A percentile compares a stretch with the other conserved stretches of the same genome.
These are phyloP conservation scores for Ensete ventricosum DNA, from an alignment of 176 grass and related monocot species.

Conservation along the genomic window DNA sequence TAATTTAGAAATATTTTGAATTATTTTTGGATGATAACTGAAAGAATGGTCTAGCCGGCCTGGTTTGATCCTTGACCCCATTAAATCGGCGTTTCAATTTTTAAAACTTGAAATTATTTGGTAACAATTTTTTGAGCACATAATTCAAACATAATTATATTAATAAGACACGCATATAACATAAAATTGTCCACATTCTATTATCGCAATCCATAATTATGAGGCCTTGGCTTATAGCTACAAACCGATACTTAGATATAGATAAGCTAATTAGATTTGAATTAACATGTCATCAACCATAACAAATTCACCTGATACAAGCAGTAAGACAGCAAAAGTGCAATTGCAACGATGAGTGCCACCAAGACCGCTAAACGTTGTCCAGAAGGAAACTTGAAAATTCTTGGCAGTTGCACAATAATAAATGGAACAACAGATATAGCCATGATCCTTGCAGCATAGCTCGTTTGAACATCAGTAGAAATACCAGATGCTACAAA, in stretches of 20 bases:
- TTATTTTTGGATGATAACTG: too few species aligned
- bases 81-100: too few species aligned
- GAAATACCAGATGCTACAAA: slow-evolving; percentile 58
- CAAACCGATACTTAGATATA: not conserved
- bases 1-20: too few species aligned
- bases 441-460: slow-evolving; percentile 87
- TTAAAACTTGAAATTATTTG: too few species aligned
- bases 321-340: slow-evolving; percentile 65
- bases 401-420: slow-evolving; percentile 72
- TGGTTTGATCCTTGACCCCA: too few species aligned
- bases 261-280: not conserved
- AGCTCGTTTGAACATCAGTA: slow-evolving; percentile 73
- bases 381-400: slow-evolving; percentile 48
- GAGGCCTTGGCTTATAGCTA: too few species aligned
- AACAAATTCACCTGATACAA: slow-evolving; percentile 67
- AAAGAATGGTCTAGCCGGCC: too few species aligned
- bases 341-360: slow-evolving; percentile 46
- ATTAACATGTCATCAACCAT: not conserved
- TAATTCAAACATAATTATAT: too few species aligned
- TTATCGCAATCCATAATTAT: too few species aligned
- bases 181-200: too few species aligned
- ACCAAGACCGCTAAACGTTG: slow-evolving; percentile 53
- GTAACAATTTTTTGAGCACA: too few species aligned
- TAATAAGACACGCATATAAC: too few species aligned
- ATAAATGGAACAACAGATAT: slow-evolving; percentile 81